A percentile compares a stretch with the other conserved stretches of the same genome.
phyloP scores from a whole-genome alignment of 2,329 filamentous ascomycete species.

The Ampelomyces quisqualis region DNA sequence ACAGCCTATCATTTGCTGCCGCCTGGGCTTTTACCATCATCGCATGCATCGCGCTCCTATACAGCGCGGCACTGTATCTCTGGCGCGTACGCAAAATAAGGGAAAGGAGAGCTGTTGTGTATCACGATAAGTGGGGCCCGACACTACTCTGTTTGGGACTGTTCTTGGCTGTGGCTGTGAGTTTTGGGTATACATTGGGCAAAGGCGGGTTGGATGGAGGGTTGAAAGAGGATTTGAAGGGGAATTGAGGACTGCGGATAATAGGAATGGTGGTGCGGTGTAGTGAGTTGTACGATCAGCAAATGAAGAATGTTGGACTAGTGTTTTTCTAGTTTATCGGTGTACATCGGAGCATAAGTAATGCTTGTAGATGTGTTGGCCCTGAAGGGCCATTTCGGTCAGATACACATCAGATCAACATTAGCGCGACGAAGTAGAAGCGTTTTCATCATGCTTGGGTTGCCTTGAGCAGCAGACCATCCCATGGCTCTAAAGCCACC shows the following conservation, averaged over 20 bases:
- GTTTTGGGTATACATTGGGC: constrained; percentile 76
- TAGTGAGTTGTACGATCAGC: no score
- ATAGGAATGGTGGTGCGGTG: no score
- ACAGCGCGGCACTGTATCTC: constrained; percentile 80
- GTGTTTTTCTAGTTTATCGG: no score
- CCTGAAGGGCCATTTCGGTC: no score
- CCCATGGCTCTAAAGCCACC: no score
- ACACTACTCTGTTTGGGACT: constrained; percentile 72
- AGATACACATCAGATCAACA: no score
- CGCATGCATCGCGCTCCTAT: constrained; percentile 74
- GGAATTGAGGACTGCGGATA: constrained; percentile 2
- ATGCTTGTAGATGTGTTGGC: no score
- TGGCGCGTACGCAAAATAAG: constrained; percentile 87
- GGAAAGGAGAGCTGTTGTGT: constrained; percentile 78
- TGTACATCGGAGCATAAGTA: no score
- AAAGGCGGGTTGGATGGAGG: constrained; percentile 52
- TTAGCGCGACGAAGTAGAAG: no score
- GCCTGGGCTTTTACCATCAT: constrained; percentile 80
- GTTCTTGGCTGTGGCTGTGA: constrained; percentile 71
- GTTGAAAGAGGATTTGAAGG: constrained; percentile 38
- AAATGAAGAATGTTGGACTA: no score
- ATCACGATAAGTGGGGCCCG: constrained; percentile 88
- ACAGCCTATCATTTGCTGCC: constrained; percentile 37
- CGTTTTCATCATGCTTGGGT: no score
- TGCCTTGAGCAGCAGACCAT: no score